Evolutionary conservation across 2,329 filamentous ascomycete species (phyloP).

Genomic region (Aspergillus tanneri): DNA sequence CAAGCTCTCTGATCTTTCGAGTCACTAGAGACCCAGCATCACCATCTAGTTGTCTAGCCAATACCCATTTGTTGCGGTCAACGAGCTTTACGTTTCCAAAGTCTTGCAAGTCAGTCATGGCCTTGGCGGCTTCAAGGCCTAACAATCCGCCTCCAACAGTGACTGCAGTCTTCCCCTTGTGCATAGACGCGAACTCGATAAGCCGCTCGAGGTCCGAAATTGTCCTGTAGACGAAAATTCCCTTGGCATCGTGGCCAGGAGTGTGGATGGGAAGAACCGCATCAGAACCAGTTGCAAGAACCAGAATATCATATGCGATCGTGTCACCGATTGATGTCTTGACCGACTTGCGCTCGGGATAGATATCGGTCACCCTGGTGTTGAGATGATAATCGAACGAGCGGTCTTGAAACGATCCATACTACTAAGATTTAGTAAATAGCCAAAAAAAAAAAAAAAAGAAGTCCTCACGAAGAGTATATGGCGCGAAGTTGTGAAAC

Average conservation of each 20-base stretch:
- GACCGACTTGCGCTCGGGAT: conserved; percentile 64
- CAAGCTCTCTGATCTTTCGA: conserved; percentile 74
- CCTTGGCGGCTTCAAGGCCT: conserved; percentile 85
- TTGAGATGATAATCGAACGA: conserved; percentile 74
- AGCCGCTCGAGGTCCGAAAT: conserved; percentile 77
- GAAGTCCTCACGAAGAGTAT: background rate
- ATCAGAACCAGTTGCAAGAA: conserved; percentile 83
- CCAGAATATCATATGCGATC: conserved; percentile 74
- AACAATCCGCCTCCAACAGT: conserved; percentile 84
- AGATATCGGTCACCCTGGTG: conserved; percentile 68
- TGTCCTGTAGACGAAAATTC: conserved; percentile 86
- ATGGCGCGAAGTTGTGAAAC: background rate
- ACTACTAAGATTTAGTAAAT: conserved; percentile 46
- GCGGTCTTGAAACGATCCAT: conserved; percentile 63
- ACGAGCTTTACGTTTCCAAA: conserved; percentile 74
- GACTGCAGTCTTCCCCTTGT: conserved; percentile 67
- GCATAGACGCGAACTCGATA: conserved; percentile 67
- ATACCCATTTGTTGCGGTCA: conserved; percentile 78
- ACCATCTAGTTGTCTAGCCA: conserved; percentile 76
- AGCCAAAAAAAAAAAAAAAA: background rate
- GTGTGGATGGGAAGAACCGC: conserved; percentile 71
- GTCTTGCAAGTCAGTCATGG: conserved; percentile 80
- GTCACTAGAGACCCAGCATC: conserved; percentile 81
- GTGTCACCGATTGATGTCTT: conserved; percentile 67
- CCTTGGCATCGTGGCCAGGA: conserved; percentile 74